Evolutionary conservation across 2,329 filamentous ascomycete species (phyloP).

Genomic region (Cordyceps cicadae): DNA sequence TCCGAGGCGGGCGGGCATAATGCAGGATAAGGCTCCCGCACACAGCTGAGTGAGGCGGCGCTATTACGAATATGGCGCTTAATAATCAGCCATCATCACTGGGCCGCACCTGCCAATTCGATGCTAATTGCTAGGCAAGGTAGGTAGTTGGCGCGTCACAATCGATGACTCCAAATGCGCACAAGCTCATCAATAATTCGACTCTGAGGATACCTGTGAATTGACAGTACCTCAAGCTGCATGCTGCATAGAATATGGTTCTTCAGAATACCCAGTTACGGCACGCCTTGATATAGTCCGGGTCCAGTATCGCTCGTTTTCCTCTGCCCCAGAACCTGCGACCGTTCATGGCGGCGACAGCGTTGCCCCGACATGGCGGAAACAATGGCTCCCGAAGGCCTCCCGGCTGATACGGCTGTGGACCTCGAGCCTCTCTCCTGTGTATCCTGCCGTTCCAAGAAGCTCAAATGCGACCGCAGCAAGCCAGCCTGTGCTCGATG

Average conservation of each 20-base stretch:
- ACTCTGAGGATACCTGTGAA: background rate
- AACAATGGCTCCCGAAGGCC: background rate
- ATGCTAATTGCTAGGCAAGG: background rate
- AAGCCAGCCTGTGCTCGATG: slow-evolving; percentile 78
- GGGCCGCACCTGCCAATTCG: background rate
- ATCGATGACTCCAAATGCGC: background rate
- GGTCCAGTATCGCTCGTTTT: background rate
- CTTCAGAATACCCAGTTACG: background rate
- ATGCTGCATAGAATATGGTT: background rate
- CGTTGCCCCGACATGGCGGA: slow-evolving; percentile 4
- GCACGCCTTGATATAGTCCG: background rate
- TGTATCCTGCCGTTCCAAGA: slow-evolving; percentile 73
- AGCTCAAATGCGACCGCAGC: slow-evolving; percentile 77
- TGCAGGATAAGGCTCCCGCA: background rate
- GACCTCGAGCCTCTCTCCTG: slow-evolving; percentile 58
- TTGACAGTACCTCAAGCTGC: background rate
- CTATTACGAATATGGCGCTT: background rate
- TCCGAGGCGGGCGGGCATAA: background rate
- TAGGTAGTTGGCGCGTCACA: background rate
- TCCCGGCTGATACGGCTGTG: background rate
- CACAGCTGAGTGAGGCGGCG: slow-evolving; percentile 3
- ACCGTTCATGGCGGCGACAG: background rate
- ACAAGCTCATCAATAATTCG: background rate
- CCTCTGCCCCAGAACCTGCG: background rate
- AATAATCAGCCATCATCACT: slow-evolving; percentile 2